Evolutionary conservation across 768 basidiomycete species (phyloP).

Genomic region (Leccinellum albellum): DNA sequence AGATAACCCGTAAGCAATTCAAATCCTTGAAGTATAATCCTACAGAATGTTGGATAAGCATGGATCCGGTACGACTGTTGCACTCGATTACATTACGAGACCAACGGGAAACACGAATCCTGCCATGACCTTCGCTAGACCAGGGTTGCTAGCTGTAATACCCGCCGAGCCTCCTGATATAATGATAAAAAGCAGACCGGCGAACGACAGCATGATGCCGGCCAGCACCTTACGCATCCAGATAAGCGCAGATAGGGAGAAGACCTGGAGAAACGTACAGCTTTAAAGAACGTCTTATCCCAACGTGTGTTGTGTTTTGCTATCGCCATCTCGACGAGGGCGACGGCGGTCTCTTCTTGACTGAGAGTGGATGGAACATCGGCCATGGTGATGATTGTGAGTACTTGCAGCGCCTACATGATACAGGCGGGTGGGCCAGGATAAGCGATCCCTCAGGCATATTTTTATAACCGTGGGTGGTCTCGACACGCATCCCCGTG

Average conservation of each 20-base stretch:
- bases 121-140: constrained; percentile 60
- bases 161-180: constrained; percentile 55
- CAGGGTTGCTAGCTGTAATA: constrained; percentile 53
- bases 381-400: constrained; percentile 11
- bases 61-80: background rate
- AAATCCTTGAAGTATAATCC: constrained; percentile 69
- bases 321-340: constrained; percentile 54
- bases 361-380: constrained; percentile 46
- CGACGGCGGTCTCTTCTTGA: constrained; percentile 54
- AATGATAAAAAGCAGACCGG: constrained; percentile 62
- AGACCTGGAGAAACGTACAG: constrained; percentile 40
- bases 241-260: background rate
- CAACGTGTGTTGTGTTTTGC: constrained; percentile 62
- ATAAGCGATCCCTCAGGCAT: background rate
- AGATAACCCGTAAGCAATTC: constrained; percentile 75
- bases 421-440: constrained; percentile 1
- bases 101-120: constrained; percentile 75
- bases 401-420: background rate
- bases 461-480: constrained; percentile 17
- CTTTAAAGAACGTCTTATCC: constrained; percentile 62
- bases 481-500: background rate
- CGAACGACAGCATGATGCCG: constrained; percentile 70
- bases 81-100: constrained; percentile 58
- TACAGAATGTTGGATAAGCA: constrained; percentile 23
- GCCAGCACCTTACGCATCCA: constrained; percentile 49